Evolutionary conservation across 768 basidiomycete genomes (phyloP).

Genomic region (Podaxis carcinomalis): DNA sequence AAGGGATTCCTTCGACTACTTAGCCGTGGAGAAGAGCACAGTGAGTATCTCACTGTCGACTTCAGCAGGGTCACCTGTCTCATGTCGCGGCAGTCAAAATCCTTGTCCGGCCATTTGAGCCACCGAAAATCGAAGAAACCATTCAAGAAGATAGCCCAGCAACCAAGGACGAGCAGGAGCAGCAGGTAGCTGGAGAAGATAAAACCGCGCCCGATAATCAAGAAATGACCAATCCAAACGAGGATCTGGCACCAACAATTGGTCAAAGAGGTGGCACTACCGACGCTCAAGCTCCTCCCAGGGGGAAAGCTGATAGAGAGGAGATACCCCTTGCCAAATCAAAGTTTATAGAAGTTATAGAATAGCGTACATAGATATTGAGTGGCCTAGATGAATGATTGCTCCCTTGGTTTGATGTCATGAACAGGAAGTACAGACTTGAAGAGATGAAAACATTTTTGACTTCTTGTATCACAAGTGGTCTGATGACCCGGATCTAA

Average conservation of each 20-base stretch:
- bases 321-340: neutral
- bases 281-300: neutral
- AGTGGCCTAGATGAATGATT: too few species aligned
- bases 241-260: neutral
- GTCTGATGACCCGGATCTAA: too few species aligned
- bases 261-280: neutral
- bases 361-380: neutral
- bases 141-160: neutral
- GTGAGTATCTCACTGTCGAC: constrained; percentile 19
- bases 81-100: constrained; percentile 28
- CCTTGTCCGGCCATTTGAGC: constrained; percentile 24
- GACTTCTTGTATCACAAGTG: too few species aligned
- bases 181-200: neutral
- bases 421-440: too few species aligned
- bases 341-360: neutral
- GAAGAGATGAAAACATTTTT: too few species aligned
- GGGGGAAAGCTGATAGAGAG: neutral
- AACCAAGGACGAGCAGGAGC: neutral
- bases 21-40: constrained; percentile 35
- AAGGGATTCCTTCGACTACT: constrained; percentile 38
- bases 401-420: too few species aligned
- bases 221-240: neutral
- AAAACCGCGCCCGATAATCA: neutral
- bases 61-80: neutral
- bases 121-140: neutral